Evolutionary conservation across 495 filamentous ascomycete species (phyloP), one percentile per base, ranked within the genome.

Genomic region (Lichenothelia convexa): DNA sequence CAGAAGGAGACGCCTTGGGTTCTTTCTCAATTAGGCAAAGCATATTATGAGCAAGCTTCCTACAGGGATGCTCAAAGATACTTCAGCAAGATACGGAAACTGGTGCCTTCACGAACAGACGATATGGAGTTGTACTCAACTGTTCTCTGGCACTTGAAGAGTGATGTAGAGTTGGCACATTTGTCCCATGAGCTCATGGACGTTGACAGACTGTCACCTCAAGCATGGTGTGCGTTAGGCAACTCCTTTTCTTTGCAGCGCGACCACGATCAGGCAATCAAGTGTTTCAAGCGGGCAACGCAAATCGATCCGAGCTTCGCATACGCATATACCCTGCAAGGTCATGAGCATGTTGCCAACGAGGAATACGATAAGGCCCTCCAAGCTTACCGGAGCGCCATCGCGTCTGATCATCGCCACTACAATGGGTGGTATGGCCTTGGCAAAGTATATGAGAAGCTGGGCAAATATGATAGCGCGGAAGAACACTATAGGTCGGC

Each of bases 71-170:
- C 89, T 4, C 86, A 92, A 46, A 83, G 79, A 46, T 73, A 72
- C 45, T 97, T 91, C 54, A 58, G 71, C 26, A 70, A 75, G 30
- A 67, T 94, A 21, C 77, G 78, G 40, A 62, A 70, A 24, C 60
- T 86, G 32, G 73, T 79, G 18, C 85, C 84, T 5, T 76, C 80
- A 3, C 71, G 79, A 15, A 63, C 85, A 32, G 78, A 86, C 44
- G 86, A 93, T 48, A 93, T 94, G 86, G 89, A 97, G 48, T 75
- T 93, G 16, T 97, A 89, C 54, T 94, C 87, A 3, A 95, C 91
- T 9, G 73, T 87, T n/a, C 71, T 97, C 5, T 97, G 89, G 89
- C 82, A 92, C 51, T 62, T 93, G 42, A 89, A 92, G 51, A 79
- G 75, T 45, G 89, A 94, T 43, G 76, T 81, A 5, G 82, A 93